phyloP scores from a whole-genome alignment of 352 stramenopile genomes.

The Phytopythium ostracodes region DNA sequence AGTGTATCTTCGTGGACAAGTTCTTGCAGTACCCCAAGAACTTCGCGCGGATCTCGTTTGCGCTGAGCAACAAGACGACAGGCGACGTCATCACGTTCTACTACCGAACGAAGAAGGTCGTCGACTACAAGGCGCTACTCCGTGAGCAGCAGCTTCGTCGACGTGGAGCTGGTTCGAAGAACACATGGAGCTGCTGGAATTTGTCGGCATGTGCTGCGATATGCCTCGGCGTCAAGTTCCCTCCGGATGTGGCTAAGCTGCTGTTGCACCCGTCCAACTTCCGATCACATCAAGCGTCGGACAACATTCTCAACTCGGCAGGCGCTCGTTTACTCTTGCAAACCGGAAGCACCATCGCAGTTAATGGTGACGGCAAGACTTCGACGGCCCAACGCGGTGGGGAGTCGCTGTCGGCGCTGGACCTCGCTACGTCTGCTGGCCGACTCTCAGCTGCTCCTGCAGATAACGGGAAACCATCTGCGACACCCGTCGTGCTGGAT shows the following conservation, averaged over 20 bases:
- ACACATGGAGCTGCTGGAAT: slow-evolving; percentile 89
- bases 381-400: not conserved
- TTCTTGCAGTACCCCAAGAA: slow-evolving; percentile 99
- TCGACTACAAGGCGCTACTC: slow-evolving; percentile 95
- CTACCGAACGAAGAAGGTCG: slow-evolving; percentile 97
- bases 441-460: slow-evolving; percentile 1
- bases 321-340: slow-evolving; percentile 51
- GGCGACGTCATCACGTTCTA: slow-evolving; percentile 98
- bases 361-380: not conserved
- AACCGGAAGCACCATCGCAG: not conserved
- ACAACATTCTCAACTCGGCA: slow-evolving; percentile 81
- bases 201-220: slow-evolving; percentile 78
- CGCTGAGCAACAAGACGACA: slow-evolving; percentile 93
- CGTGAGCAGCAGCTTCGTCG: slow-evolving; percentile 86
- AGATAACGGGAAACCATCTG: not conserved
- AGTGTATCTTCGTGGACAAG: slow-evolving; percentile 99
- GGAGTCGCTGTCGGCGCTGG: slow-evolving; percentile 13
- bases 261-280: slow-evolving; percentile 82
- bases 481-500: slow-evolving; percentile 14
- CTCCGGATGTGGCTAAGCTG: slow-evolving; percentile 52
- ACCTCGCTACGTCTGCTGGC: slow-evolving; percentile 7
- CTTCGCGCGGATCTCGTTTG: slow-evolving; percentile 95
- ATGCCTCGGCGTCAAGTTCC: slow-evolving; percentile 80
- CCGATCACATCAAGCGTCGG: slow-evolving; percentile 78
- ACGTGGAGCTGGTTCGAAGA: slow-evolving; percentile 80